A percentile compares a stretch with the other conserved stretches of the same genome.
Conservation (phyloP, 768 basidiomycete genomes). For the Termitomyces sp. region DNA sequence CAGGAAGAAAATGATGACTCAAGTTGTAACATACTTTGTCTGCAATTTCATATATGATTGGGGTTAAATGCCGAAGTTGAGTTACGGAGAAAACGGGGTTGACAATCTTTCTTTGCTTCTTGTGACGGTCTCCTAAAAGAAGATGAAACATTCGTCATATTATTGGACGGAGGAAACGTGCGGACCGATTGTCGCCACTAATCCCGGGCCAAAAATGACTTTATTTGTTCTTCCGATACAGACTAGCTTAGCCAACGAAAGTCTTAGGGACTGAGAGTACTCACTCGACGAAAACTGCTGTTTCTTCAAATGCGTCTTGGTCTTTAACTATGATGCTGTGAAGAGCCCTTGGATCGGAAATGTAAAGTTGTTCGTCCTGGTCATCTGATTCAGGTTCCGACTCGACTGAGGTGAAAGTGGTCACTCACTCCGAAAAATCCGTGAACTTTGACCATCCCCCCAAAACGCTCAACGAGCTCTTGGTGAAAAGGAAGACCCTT, state of each 20-base stretch:
- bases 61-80: constrained; percentile 38
- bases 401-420: not conserved
- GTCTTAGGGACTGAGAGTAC: constrained; percentile 6
- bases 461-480: constrained; percentile 30
- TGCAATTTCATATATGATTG: constrained; percentile 37
- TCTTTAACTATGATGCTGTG: constrained; percentile 44
- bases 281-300: constrained; percentile 37
- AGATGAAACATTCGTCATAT: not conserved
- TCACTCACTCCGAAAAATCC: constrained; percentile 40
- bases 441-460: constrained; percentile 37
- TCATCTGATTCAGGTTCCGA: not conserved
- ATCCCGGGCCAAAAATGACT: constrained; percentile 40
- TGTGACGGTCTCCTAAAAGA: constrained; percentile 34
- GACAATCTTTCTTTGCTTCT: constrained; percentile 43
- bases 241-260: not conserved
- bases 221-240: constrained; percentile 30
- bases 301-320: constrained; percentile 42
- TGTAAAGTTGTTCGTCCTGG: constrained; percentile 44
- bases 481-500: constrained; percentile 39
- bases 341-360: constrained; percentile 43
- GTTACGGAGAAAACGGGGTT: constrained; percentile 40
- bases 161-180: not conserved
- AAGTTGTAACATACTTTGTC: constrained; percentile 29
- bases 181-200: constrained; percentile 34
- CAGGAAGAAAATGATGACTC: not conserved